These are phyloP conservation scores for Globisporangium carolinianum DNA, from an alignment of 352 stramenopile species.

Conservation along the genomic window DNA sequence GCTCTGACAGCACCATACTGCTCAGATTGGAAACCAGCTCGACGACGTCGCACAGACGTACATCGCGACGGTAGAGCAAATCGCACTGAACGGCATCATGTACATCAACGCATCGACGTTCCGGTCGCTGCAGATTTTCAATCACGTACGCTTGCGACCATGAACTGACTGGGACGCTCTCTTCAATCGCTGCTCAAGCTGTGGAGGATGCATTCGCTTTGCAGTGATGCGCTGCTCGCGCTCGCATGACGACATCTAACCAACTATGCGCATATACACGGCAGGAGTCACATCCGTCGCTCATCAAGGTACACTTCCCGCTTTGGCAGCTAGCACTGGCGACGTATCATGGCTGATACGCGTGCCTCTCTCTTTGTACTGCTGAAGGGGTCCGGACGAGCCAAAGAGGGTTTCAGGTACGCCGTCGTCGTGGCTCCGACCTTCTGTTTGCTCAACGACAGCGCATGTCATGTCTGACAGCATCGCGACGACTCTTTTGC, in stretches of 20 bases:
- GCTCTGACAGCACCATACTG: not conserved
- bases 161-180: too few species aligned
- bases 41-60: constrained; percentile 46
- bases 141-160: constrained; percentile 28
- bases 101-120: constrained; percentile 66
- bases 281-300: constrained; percentile 73
- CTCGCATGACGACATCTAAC: too few species aligned
- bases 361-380: not conserved
- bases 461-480: not conserved
- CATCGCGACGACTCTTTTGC: constrained; percentile 1
- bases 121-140: constrained; percentile 81
- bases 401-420: constrained; percentile 84
- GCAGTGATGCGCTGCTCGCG: too few species aligned
- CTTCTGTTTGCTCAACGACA: not conserved
- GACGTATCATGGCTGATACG: not conserved
- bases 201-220: too few species aligned
- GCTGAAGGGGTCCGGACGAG: constrained; percentile 45
- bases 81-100: constrained; percentile 74
- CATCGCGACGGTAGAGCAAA: constrained; percentile 53
- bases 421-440: not conserved
- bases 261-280: not conserved
- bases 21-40: constrained; percentile 78
- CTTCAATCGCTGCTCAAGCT: not conserved
- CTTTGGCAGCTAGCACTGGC: not conserved
- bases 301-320: constrained; percentile 46